Evolutionary conservation across 208 protist species (phyloP).

Genomic region (Novymonas esmeraldas): DNA sequence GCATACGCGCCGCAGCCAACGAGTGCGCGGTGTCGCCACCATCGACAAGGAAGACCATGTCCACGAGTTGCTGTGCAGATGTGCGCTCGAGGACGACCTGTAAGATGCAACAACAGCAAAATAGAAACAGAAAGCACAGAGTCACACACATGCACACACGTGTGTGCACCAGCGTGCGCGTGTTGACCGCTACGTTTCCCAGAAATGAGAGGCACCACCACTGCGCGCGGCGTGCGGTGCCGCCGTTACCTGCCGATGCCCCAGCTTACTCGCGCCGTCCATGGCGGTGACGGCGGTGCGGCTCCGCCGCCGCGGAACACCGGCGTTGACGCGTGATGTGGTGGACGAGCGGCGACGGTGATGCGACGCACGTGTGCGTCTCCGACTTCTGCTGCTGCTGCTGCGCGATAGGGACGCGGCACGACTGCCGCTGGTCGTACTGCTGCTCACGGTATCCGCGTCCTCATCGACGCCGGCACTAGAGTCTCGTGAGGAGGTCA

Average conservation of each 20-base stretch:
- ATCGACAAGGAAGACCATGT: no score
- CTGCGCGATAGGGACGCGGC: background rate
- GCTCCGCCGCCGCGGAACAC: background rate
- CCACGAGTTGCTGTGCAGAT: background rate
- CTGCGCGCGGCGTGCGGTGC: background rate
- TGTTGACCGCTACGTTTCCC: background rate
- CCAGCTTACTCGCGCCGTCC: background rate
- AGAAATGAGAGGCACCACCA: background rate
- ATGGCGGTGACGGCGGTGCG: background rate
- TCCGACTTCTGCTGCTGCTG: slow-evolving; percentile 1
- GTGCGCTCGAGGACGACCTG: no score
- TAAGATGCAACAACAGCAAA: no score
- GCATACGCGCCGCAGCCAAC: no score
- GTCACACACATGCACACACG: background rate
- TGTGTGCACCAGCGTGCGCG: background rate
- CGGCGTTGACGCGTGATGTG: background rate
- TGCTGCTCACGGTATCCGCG: slow-evolving; percentile 26
- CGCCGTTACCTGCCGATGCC: background rate
- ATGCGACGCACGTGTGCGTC: background rate
- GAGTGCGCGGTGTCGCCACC: no score
- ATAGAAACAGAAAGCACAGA: background rate
- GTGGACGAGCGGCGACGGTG: no score
- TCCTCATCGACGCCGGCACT: background rate
- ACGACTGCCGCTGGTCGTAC: slow-evolving; percentile 13
- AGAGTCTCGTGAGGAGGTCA: background rate